Evolutionary conservation across 495 filamentous ascomycete species (phyloP).

Genomic region (Penicillium arizonense): DNA sequence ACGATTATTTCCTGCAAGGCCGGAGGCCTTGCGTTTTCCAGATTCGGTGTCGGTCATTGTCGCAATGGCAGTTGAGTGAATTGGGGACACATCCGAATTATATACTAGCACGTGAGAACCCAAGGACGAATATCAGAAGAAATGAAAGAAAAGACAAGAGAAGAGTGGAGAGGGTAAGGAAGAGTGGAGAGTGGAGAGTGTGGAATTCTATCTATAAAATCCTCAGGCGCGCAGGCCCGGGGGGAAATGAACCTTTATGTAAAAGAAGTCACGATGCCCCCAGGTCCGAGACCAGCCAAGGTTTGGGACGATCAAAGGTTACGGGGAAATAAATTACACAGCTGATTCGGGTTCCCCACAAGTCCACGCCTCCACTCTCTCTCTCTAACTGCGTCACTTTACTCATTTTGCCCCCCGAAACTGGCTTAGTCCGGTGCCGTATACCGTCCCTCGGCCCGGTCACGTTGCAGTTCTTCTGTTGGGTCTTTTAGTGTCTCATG

Average conservation of each 20-base stretch:
- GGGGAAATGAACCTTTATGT: slow-evolving; percentile 24
- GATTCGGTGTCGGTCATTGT: slow-evolving; percentile 37
- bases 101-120: slow-evolving; percentile 1
- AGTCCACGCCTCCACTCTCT: no score
- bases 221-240: slow-evolving; percentile 13
- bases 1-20: slow-evolving; percentile 41
- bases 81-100: slow-evolving; percentile 18
- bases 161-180: slow-evolving; percentile 1
- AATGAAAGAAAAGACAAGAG: not conserved
- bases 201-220: slow-evolving; percentile 7
- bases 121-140: slow-evolving; percentile 1
- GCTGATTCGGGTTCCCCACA: no score
- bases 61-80: slow-evolving; percentile 20
- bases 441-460: slow-evolving; percentile 8
- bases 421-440: not conserved
- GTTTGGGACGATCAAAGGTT: not conserved
- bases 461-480: not conserved
- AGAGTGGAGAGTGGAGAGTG: slow-evolving; percentile 28
- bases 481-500: no score
- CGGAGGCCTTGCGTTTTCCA: slow-evolving; percentile 45
- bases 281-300: slow-evolving; percentile 1
- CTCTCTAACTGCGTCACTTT: no score
- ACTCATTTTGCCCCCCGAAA: no score
- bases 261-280: slow-evolving; percentile 6
- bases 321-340: slow-evolving; percentile 1